A percentile compares a stretch with the other conserved stretches of the same genome.
Evolutionary conservation across 2,329 filamentous ascomycete species (phyloP).

Genomic region (Aspergillus costaricaensis): DNA sequence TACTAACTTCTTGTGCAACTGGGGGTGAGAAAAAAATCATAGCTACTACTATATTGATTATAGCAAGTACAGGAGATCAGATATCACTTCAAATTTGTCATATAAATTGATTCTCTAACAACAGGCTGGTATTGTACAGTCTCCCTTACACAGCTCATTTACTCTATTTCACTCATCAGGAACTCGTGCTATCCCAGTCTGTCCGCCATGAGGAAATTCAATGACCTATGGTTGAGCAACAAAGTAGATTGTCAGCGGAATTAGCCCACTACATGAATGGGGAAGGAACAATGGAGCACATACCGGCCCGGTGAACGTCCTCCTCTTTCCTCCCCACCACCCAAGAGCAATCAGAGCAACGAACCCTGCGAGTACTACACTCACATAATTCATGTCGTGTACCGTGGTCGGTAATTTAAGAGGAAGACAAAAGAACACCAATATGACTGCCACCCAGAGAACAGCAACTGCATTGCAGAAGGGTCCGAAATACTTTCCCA

Average conservation of each 20-base stretch:
- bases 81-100: too few relatives aligned
- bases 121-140: not conserved
- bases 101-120: too few relatives aligned
- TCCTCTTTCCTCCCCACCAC: constrained; percentile 6
- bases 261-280: not conserved
- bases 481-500: constrained; percentile 38
- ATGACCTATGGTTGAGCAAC: not conserved
- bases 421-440: constrained; percentile 52
- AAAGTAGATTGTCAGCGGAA: not conserved
- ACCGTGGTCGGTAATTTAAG: constrained; percentile 43
- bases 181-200: not conserved
- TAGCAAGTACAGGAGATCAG: too few relatives aligned
- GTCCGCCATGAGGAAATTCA: not conserved
- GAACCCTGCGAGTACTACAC: not conserved
- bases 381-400: constrained; percentile 50
- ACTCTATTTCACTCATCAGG: not conserved
- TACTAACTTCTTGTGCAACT: too few relatives aligned
- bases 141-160: too few relatives aligned
- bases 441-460: constrained; percentile 48
- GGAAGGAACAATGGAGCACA: too few relatives aligned
- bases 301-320: constrained; percentile 2
- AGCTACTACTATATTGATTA: too few relatives aligned
- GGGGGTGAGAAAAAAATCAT: too few relatives aligned
- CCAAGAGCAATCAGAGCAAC: not conserved
- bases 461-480: constrained; percentile 46